Evolutionary conservation across 257 asterid genomes (phyloP).

Genomic region (Solanum commersonii): DNA sequence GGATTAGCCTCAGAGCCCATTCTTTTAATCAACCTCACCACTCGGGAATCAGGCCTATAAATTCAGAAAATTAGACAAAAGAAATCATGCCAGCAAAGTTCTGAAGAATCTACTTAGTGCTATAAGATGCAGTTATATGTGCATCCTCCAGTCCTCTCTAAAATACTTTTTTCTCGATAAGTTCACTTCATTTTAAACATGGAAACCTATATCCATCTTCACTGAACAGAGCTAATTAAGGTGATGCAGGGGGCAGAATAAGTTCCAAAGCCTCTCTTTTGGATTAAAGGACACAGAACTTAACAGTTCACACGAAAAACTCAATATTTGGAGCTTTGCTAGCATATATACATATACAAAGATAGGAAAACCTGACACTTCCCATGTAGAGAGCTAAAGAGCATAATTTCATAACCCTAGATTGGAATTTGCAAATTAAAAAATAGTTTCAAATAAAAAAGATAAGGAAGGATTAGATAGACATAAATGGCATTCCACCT

Average conservation of each 20-base stretch:
- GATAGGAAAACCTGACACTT: not conserved
- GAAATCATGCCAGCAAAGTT: not conserved
- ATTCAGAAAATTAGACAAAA: not conserved
- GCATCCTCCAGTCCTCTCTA: not conserved
- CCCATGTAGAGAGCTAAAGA: not conserved
- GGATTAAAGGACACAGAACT: not conserved
- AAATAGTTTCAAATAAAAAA: not conserved
- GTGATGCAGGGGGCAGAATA: not conserved
- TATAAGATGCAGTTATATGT: not conserved
- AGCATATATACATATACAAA: not conserved
- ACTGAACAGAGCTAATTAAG: not conserved
- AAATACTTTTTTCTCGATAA: not conserved
- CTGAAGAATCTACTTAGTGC: not conserved
- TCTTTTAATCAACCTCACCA: slow-evolving; percentile 77
- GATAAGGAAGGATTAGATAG: not conserved
- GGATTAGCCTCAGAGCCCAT: slow-evolving; percentile 65
- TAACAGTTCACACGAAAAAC: not conserved
- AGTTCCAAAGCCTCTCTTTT: not conserved
- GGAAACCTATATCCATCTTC: not conserved
- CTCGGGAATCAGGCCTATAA: slow-evolving; percentile 86
- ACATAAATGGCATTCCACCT: not conserved
- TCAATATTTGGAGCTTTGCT: not conserved
- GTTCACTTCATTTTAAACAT: not conserved
- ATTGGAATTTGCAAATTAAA: not conserved
- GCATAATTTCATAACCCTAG: not conserved